phyloP scores from a whole-genome alignment of 1,139 yeast genomes.

The Candida sp. region DNA sequence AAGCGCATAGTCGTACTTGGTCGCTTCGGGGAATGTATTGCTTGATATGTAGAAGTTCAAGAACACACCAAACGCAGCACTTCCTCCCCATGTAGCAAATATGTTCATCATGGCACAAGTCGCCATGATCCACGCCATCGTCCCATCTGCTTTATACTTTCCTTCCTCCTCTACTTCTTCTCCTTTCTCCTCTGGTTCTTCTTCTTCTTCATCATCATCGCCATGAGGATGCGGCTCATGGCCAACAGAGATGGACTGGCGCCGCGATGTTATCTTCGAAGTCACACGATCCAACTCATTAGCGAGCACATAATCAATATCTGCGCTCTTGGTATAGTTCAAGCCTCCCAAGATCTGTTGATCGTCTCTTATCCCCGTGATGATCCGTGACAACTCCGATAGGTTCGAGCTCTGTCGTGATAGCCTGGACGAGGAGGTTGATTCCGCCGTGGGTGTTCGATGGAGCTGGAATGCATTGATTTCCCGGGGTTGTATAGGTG shows the following conservation, averaged over 20 bases:
- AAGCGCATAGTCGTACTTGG: constrained; percentile 64
- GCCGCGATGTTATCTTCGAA: constrained; percentile 6
- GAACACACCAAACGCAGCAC: constrained; percentile 72
- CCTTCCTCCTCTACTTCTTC: constrained; percentile 3
- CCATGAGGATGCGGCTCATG: constrained; percentile 3
- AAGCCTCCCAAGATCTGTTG: constrained; percentile 23
- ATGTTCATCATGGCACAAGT: constrained; percentile 50
- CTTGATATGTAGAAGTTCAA: constrained; percentile 55
- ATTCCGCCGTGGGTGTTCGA: no score
- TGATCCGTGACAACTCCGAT: constrained; percentile 32
- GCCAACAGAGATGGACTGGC: constrained; percentile 7
- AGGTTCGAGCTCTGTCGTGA: constrained; percentile 15
- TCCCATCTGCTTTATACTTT: constrained; percentile 16
- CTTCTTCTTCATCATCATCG: no score
- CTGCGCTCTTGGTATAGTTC: constrained; percentile 20
- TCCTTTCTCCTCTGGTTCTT: background rate
- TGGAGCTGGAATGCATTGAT: no score
- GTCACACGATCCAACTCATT: constrained; percentile 24
- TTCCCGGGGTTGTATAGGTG: no score
- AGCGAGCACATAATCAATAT: constrained; percentile 26
- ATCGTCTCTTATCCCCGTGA: constrained; percentile 39
- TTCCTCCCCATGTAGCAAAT: constrained; percentile 77
- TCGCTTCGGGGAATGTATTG: constrained; percentile 58
- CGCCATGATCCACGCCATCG: constrained; percentile 69
- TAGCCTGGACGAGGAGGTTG: no score